Base-by-base conservation (phyloP, 108 stramenopile species). In the Fistulifera pelliculosa region DNA sequence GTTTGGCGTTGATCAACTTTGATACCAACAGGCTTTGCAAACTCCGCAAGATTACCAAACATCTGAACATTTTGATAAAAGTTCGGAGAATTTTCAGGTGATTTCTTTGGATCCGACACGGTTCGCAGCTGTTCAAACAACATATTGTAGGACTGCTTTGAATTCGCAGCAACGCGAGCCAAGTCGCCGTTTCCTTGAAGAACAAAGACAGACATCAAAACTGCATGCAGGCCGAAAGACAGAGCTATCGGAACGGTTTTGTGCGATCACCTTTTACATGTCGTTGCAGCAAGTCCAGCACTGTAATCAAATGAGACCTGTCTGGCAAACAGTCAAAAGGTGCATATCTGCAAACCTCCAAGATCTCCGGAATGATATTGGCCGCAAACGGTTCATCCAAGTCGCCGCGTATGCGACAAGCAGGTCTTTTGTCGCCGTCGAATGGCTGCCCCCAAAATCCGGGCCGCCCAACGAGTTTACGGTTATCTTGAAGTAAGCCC, bases 171-270 rank as follows among this genome's bases (percentile, higher is more conserved):
- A 16, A 58, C 10, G 14, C 43, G 41, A n/a, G 14, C 43, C 8
- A 58, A 6, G 44, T 58, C 42, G 17, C n/a, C 17, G 40, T 58
- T 45, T 58, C 57, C 57, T 49, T 58, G 57, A 2, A 58, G 15
- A 7, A 45, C 57, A 12, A 58, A 22, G 6, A 58, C 45, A 7
- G 57, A 44, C 10, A 42, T 58, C 12, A 58, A 42, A 2, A 58
- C 44, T 23, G 57, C 57, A 17, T 58, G 57, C 4, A 58, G 5
- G 26, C 57, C 57, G 27, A 58, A 58, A 2, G 57, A 17, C 14
- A 58, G 15, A 19, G 15, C 42, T 15, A 58, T 58, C 6, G 57
- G 57, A 2, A 58, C 40, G 57, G 18, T 35, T 3, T 27, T 18
- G 14, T 39, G 3, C 2, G 23, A 38, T 21, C 35, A 24, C 16